A percentile compares a stretch with the other conserved stretches of the same genome.
These are phyloP conservation scores for Phaeosphaeriaceae sp. DNA, from an alignment of 2,329 filamentous ascomycete genomes.

Conservation along the genomic window DNA sequence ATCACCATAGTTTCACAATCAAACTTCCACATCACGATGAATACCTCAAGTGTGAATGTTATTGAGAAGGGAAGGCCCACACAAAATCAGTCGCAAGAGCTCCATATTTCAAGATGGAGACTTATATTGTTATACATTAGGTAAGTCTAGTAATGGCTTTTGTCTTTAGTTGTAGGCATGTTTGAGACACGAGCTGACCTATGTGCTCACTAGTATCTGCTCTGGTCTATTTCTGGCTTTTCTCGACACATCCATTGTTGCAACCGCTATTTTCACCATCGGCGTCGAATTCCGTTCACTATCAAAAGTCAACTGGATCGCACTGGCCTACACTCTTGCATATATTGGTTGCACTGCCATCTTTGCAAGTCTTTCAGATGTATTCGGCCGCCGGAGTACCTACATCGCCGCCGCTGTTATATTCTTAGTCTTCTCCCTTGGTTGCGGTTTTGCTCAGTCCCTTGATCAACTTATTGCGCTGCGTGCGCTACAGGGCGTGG, in stretches of 20 bases:
- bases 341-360: slow-evolving; percentile 61
- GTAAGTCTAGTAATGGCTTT: no score
- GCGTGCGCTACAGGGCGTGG: slow-evolving; percentile 43
- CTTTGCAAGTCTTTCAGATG: slow-evolving; percentile 43
- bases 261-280: slow-evolving; percentile 64
- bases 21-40: no score
- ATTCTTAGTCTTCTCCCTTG: slow-evolving; percentile 41
- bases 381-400: slow-evolving; percentile 37
- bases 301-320: slow-evolving; percentile 24
- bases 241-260: slow-evolving; percentile 66
- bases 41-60: no score
- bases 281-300: slow-evolving; percentile 57
- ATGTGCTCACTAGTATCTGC: slow-evolving; percentile 49
- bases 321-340: slow-evolving; percentile 48
- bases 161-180: no score
- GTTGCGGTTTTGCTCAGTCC: slow-evolving; percentile 35
- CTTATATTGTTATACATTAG: not conserved
- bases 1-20: no score
- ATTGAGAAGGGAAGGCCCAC: no score
- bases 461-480: slow-evolving; percentile 44
- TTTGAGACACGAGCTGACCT: not conserved
- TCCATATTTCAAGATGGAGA: slow-evolving; percentile 1
- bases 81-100: not conserved
- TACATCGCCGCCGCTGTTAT: slow-evolving; percentile 31
- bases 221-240: slow-evolving; percentile 64